Base-by-base conservation (phyloP, 2,329 filamentous ascomycete genomes). In the Keithomyces neogunnii region DNA sequence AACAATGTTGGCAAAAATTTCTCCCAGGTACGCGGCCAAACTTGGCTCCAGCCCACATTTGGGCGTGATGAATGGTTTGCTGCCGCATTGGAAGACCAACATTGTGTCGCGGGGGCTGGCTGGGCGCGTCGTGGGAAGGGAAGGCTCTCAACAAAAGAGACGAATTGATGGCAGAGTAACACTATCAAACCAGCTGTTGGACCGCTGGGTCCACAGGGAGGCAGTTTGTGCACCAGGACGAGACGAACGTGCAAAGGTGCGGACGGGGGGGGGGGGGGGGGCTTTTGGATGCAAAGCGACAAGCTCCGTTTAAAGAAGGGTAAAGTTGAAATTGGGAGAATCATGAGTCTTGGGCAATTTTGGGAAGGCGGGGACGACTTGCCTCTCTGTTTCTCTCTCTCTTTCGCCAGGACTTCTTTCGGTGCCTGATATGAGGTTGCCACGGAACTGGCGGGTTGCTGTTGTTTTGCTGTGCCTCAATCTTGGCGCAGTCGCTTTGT, bases 291-390 rank as follows among this genome's bases (percentile, higher is more conserved):
- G 19, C 19, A 19, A 19, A 19, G 19, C 19, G 19, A 19, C 19
- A 19, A 19, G 19, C 19, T 19, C 19, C 19, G 33, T 57, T 59
- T 50, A 51, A 52, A 51, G 53, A 53, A 58, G 51, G 30, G 29
- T 6, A 11, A 38, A 7, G 33, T 35, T 35, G 33, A 6, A 35
- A 35, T 19, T 19, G 19, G 19, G 19, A 19, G 19, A 19, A 19
- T 19, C 19, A 19, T 19, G 19, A 19, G 19, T 19, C 19, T 19
- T 19, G 19, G 19, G 19, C 19, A 19, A 19, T 19, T 19, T 19
- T 19, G 19, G 19, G 19, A 19, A 19, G 19, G 19, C 19, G 19
- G 1, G 19, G 19, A 19, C 19, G 19, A 40, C 38, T 26, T 40
- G 8, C n/a, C 38, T 39, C n/a, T 39, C 9, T 7, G 36, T 39